Evolutionary conservation across 306 rosid genomes (phyloP).

Genomic region (Luffa aegyptiaca): DNA sequence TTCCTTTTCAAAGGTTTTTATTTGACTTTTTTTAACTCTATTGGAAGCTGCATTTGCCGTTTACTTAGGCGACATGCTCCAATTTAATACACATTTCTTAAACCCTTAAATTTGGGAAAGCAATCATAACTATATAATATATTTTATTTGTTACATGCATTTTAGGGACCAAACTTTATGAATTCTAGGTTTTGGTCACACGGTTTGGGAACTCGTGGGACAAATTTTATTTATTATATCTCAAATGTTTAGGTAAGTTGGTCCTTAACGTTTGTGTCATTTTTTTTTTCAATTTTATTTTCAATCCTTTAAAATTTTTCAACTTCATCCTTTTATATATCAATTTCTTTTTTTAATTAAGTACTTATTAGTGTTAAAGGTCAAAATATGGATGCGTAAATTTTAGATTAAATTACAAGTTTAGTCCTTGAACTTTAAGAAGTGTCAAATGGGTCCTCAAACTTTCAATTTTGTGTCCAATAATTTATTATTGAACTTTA

Average conservation of each 20-base stretch:
- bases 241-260: not conserved
- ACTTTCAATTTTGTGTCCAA: too few relatives aligned
- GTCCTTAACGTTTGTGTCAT: not conserved
- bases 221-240: not conserved
- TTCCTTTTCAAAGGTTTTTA: not conserved
- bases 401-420: too few relatives aligned
- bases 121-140: not conserved
- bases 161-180: conserved; percentile 6
- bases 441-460: too few relatives aligned
- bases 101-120: conserved; percentile 25
- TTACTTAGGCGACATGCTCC: conserved; percentile 49
- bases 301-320: too few relatives aligned
- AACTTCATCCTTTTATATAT: too few relatives aligned
- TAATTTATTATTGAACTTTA: too few relatives aligned
- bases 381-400: too few relatives aligned
- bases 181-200: conserved; percentile 12
- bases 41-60: conserved; percentile 59
- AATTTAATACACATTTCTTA: conserved; percentile 36
- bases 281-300: too few relatives aligned
- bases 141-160: not conserved
- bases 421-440: too few relatives aligned
- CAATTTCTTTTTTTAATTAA: too few relatives aligned
- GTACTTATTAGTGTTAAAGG: too few relatives aligned
- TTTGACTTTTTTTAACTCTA: conserved; percentile 7
- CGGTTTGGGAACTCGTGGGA: conserved; percentile 8